Conservation (phyloP, 352 stramenopile genomes). For the Phytophthora quininea region DNA sequence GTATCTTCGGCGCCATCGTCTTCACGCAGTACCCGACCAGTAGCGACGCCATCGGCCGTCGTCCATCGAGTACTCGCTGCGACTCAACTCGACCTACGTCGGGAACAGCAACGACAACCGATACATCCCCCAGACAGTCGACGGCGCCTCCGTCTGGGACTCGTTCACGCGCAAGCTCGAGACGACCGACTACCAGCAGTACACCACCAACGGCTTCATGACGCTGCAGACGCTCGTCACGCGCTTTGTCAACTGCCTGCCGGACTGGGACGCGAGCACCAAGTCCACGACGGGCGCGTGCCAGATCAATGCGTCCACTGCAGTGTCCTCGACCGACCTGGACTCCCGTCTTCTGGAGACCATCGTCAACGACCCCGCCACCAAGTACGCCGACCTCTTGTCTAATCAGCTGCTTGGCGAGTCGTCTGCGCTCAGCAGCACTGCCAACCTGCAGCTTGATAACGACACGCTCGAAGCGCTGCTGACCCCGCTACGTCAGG, state of each 20-base stretch:
- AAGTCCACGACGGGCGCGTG: slow-evolving; percentile 22
- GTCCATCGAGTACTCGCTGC: slow-evolving; percentile 46
- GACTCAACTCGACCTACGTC: slow-evolving; percentile 37
- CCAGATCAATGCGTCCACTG: slow-evolving; percentile 23
- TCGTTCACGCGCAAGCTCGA: slow-evolving; percentile 27
- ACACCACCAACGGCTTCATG: slow-evolving; percentile 48
- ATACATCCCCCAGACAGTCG: slow-evolving; percentile 23
- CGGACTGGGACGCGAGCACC: slow-evolving; percentile 36
- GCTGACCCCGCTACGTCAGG: slow-evolving; percentile 36
- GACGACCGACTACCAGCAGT: slow-evolving; percentile 40
- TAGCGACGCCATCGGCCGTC: slow-evolving; percentile 27
- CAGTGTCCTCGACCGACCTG: slow-evolving; percentile 11
- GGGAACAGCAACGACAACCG: slow-evolving; percentile 18
- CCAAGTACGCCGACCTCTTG: slow-evolving; percentile 23
- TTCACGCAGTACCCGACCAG: slow-evolving; percentile 35
- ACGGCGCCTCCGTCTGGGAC: slow-evolving; percentile 20
- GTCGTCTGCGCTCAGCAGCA: slow-evolving; percentile 18
- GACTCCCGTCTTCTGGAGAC: slow-evolving; percentile 28
- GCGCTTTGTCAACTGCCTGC: slow-evolving; percentile 46
- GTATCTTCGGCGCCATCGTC: slow-evolving; percentile 56
- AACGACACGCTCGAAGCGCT: slow-evolving; percentile 24
- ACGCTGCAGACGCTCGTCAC: slow-evolving; percentile 56
- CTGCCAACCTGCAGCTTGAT: slow-evolving; percentile 18
- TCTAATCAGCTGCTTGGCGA: slow-evolving; percentile 18
- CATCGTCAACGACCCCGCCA: slow-evolving; percentile 31